Percentiles rank a stretch among this genome's conserved stretches.
Evolutionary conservation across 2,329 filamentous ascomycete species (phyloP).

Genomic region (Diplodia intermedia): DNA sequence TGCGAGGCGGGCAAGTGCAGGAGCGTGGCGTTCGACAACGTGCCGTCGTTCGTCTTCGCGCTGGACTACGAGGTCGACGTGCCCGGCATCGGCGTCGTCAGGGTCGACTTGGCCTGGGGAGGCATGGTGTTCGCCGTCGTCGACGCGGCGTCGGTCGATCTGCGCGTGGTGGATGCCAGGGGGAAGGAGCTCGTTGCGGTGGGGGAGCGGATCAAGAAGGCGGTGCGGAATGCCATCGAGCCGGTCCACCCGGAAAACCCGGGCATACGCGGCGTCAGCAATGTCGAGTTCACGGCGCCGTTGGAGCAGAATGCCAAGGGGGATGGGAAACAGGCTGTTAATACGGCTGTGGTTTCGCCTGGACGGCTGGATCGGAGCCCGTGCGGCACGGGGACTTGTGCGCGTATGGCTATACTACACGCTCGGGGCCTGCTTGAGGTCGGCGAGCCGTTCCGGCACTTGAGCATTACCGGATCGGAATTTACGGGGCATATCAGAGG

Average conservation of each 20-base stretch:
- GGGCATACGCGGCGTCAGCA: neutral
- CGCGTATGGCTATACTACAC: neutral
- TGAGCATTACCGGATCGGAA: slow-evolving; percentile 2
- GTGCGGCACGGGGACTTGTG: neutral
- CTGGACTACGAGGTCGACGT: neutral
- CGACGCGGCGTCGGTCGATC: neutral
- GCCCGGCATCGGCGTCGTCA: neutral
- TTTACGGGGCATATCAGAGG: neutral
- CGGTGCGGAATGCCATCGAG: neutral
- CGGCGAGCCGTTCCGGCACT: neutral
- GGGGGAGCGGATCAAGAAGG: neutral
- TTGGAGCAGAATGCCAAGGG: neutral
- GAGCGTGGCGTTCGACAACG: neutral
- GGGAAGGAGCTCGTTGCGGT: neutral
- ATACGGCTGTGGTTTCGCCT: neutral
- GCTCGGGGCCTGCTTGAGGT: neutral
- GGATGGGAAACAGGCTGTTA: neutral
- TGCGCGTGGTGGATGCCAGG: neutral
- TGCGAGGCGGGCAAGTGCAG: neutral
- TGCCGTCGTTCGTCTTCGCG: neutral
- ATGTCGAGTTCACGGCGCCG: neutral
- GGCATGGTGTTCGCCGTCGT: neutral
- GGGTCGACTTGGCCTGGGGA: neutral
- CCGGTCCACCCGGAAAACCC: neutral
- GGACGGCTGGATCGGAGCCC: neutral